Evolutionary conservation across 108 stramenopile species (phyloP), one percentile per base, ranked within the genome.

Genomic region (Cylindrotheca fusiformis): DNA sequence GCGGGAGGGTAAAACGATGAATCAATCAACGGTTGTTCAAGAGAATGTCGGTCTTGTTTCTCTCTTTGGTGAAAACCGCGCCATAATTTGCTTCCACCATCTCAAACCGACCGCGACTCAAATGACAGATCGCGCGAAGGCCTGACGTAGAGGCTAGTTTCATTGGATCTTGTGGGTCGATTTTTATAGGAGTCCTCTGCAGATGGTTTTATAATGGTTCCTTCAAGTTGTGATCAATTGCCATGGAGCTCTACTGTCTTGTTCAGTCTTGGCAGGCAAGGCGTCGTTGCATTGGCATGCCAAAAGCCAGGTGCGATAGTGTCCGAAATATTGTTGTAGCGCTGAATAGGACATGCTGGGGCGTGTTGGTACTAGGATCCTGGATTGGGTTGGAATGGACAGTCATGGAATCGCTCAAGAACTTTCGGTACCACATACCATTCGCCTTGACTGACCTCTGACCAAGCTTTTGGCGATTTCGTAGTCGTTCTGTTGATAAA

Each of bases 401-500:
- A 60, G 3, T 50, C 46, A 19, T 17, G 4, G 45, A 10, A 47
- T 44, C 45, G 20, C 6, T 14, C 8, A 21, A 60, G 19, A 17
- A 60, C 8, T 47, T 60, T 60, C 19, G 29, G 59, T 19, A 60
- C 59, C 5, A 60, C 48, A 28, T 60, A 60, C 59, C 59, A 60
- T n/a, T 60, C 59, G 10, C 45, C 59, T 23, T 47, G 12, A 48
- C 45, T 47, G 45, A 46, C 59, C 18, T 23, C 45, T 14, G 26
- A 29, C 59, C 59, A 52, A 19, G 1, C 67, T 33, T 44, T 63
- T 45, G 8, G 53, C 51, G 21, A 68, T 51, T 24, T 75, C 67
- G 31, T 67, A 75, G 26, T 51, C 50, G 2, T 26, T 60, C 0
- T 45, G 33, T 41, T 75, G 67, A 50, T 67, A 68, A 26, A 75